Percentiles rank a stretch among this genome's conserved stretches.
Conservation (phyloP, 352 stramenopile genomes). For the Globisporangium nodosum region DNA sequence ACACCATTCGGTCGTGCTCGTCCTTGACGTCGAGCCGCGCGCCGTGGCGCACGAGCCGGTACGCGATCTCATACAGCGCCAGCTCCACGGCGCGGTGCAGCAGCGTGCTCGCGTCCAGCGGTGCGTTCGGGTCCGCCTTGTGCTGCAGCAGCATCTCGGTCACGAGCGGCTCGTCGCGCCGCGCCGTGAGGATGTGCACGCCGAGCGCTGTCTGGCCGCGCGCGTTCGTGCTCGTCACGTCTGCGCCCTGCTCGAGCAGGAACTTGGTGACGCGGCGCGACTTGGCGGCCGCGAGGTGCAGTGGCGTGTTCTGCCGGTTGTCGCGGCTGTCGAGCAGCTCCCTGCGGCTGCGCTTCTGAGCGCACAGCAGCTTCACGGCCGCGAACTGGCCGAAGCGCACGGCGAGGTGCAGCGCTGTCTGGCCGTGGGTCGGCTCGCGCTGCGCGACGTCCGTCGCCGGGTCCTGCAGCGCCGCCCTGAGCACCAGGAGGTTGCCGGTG, state of each 20-base stretch:
- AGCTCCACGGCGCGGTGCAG: constrained; percentile 74
- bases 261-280: constrained; percentile 82
- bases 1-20: constrained; percentile 70
- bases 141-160: constrained; percentile 76
- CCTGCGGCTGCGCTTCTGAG: constrained; percentile 38
- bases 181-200: constrained; percentile 74
- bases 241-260: constrained; percentile 63
- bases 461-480: constrained; percentile 54
- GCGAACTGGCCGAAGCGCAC: constrained; percentile 74
- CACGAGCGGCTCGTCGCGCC: constrained; percentile 70
- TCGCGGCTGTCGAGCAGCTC: constrained; percentile 68
- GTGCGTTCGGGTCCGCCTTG: constrained; percentile 63
- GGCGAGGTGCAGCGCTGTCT: constrained; percentile 76
- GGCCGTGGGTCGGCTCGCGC: constrained; percentile 62
- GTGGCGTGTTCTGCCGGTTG: constrained; percentile 65
- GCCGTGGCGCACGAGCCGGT: constrained; percentile 71
- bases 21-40: constrained; percentile 75
- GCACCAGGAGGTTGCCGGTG: constrained; percentile 51
- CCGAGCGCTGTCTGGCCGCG: constrained; percentile 69
- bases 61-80: constrained; percentile 66
- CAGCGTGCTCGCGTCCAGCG: constrained; percentile 57
- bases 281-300: constrained; percentile 76
- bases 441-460: constrained; percentile 53
- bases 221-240: constrained; percentile 55
- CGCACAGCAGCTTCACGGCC: constrained; percentile 61